A percentile compares a stretch with the other conserved stretches of the same genome.
phyloP scores from a whole-genome alignment of 257 asterid genomes.

The Ehretia macrophylla region DNA sequence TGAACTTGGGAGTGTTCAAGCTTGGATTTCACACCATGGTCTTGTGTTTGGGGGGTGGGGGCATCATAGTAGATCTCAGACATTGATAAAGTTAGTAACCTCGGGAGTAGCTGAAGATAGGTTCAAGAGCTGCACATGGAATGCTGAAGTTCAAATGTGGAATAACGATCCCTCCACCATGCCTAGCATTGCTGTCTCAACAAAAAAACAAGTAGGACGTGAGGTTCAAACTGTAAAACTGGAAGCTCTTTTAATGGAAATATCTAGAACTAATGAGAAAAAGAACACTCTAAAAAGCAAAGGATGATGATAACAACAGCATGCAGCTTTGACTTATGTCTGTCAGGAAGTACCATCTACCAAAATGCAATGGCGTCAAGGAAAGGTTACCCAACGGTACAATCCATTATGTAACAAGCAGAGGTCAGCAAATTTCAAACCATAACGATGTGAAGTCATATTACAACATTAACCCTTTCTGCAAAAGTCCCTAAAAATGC shows the following conservation, averaged over 20 bases:
- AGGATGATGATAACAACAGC: neutral
- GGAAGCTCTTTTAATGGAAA: neutral
- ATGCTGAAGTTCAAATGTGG: conserved; percentile 98
- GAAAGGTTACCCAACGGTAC: no score
- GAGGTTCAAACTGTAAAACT: conserved; percentile 8
- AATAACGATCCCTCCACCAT: conserved; percentile 93
- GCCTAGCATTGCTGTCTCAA: conserved; percentile 80
- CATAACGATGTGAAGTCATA: neutral
- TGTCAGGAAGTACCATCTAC: no score
- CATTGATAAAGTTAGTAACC: conserved; percentile 33
- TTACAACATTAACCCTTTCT: neutral
- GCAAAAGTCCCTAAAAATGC: no score
- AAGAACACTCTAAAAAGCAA: neutral
- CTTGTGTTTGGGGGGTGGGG: no score
- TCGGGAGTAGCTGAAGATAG: conserved; percentile 69
- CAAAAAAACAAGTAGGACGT: conserved; percentile 1
- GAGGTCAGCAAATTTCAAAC: neutral
- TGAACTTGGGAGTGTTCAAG: no score
- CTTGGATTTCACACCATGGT: no score
- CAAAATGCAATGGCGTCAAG: no score
- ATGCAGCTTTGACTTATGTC: neutral
- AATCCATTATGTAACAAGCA: no score
- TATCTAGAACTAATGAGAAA: conserved; percentile 3
- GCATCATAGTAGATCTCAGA: neutral
- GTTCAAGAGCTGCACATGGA: conserved; percentile 85